These are phyloP conservation scores for Toxoplasma gondii DNA, from an alignment of 169 alveolate genomes.

Conservation along the genomic window DNA sequence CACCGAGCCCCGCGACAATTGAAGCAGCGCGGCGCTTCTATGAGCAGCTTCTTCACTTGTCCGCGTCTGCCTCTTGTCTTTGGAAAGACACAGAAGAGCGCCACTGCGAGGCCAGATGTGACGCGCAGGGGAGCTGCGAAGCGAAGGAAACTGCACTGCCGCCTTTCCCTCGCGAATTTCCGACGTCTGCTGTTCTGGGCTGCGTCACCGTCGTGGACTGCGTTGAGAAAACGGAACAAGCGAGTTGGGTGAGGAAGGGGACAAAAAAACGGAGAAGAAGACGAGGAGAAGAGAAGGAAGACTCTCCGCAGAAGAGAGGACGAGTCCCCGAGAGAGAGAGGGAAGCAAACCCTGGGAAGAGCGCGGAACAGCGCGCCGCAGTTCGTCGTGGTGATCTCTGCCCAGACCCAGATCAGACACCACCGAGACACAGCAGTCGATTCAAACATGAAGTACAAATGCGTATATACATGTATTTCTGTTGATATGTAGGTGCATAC, in stretches of 20 bases:
- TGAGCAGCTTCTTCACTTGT: not conserved
- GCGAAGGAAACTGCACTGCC: not conserved
- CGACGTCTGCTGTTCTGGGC: not conserved
- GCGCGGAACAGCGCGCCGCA: too few relatives aligned
- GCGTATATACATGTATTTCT: not conserved
- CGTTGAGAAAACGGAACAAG: not conserved
- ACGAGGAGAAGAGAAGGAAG: too few relatives aligned
- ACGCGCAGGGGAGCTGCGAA: not conserved
- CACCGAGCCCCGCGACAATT: not conserved
- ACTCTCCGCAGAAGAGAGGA: too few relatives aligned
- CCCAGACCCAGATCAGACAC: too few relatives aligned
- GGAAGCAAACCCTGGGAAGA: too few relatives aligned
- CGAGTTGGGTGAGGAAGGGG: not conserved
- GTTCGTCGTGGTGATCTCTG: too few relatives aligned
- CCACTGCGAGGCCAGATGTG: not conserved
- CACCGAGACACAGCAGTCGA: too few relatives aligned
- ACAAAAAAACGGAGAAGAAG: not conserved
- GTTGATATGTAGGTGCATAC: not conserved
- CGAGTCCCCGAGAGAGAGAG: too few relatives aligned
- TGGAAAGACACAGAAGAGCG: not conserved
- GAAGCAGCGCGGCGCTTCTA: not conserved
- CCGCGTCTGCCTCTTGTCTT: not conserved
- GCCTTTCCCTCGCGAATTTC: not conserved
- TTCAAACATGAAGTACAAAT: too few relatives aligned
- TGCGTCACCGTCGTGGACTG: constrained; percentile 12